These are phyloP conservation scores for Penicillium griseofulvum DNA, from an alignment of 2,329 filamentous ascomycete genomes.

Conservation along the genomic window DNA sequence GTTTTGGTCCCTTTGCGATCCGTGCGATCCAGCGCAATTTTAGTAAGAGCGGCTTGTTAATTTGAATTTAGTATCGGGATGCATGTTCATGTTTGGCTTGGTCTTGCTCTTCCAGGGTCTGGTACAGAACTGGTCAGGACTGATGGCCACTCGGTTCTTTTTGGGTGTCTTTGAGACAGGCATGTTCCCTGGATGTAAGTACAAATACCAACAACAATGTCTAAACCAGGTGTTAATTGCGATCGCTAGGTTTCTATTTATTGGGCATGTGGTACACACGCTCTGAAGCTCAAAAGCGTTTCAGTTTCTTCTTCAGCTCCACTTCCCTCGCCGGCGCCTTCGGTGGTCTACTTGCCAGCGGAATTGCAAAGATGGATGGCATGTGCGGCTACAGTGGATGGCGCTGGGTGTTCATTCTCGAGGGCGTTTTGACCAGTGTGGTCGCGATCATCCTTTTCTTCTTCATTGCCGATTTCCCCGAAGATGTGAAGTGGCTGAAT, in stretches of 20 bases:
- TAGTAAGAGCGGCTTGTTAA: background rate
- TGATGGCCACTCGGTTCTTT: constrained; percentile 81
- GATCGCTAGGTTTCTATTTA: constrained; percentile 53
- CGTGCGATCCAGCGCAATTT: background rate
- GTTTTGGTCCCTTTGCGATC: background rate
- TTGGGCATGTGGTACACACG: constrained; percentile 83
- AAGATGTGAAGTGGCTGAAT: constrained; percentile 69
- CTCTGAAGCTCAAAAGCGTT: constrained; percentile 83
- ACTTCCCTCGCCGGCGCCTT: constrained; percentile 62
- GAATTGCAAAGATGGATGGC: constrained; percentile 58
- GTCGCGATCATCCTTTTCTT: constrained; percentile 62
- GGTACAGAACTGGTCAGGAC: constrained; percentile 71
- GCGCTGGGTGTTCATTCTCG: constrained; percentile 56
- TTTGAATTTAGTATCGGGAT: constrained; percentile 57
- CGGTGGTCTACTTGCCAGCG: constrained; percentile 60
- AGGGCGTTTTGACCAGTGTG: constrained; percentile 64
- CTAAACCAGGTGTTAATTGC: background rate
- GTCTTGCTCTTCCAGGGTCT: constrained; percentile 74
- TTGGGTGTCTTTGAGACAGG: constrained; percentile 74
- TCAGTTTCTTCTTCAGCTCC: constrained; percentile 87
- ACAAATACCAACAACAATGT: constrained; percentile 20
- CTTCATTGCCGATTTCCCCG: constrained; percentile 70
- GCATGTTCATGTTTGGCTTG: constrained; percentile 82
- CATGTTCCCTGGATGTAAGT: constrained; percentile 65
- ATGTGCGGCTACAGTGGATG: constrained; percentile 56